Base-by-base conservation (phyloP, 306 rosid genomes). In the Hippophae gyantsensis region DNA sequence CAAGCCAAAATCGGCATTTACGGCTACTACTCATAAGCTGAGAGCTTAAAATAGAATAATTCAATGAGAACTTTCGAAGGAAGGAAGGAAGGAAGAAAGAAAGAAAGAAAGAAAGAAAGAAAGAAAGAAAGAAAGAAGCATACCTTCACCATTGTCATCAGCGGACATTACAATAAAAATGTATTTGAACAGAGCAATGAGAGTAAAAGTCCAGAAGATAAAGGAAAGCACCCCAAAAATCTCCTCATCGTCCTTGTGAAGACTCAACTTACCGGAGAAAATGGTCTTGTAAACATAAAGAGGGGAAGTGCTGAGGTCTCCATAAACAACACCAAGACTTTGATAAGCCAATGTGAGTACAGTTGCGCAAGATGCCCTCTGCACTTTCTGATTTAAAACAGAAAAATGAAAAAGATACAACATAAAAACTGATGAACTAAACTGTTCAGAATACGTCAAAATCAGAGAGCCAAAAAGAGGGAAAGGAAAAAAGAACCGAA, bases 121-220 rank as follows among this genome's bases (percentile, higher is more conserved):
- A 61, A 25, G 58, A 8, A 56, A 42, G 27, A 8, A 60, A 42
- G 27, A 53, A 43, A 41, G 54, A 55, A 49, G 8, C 70, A 23
- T 81, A 89, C 95, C 95, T 84, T 87, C 93, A 7, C 93, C 93
- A 51, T 82, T 84, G 74, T 87, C 95, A 67, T 84, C 82, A 65
- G 87, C 95, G 60, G 76, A 70, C 82, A 87, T 80, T 53, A 87
- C 93, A 57, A 87, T 72, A 62, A 84, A 70, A 67, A 87, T 84
- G 10, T 87, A 87, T 67, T 87, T 87, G 76, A 80, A 80, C 71
- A 87, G 87, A 61, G 95, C 87, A 66, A 78, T 70, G 62, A 87
- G 66, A 43, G 95, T 84, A 58, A 87, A 70, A 6, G 95, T 87
- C 95, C 93, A 87, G 56, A 87, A 80, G 71, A 84, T 80, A 60